These are phyloP conservation scores for Diutina scorzettiae DNA, from an alignment of 1,139 yeast species.

Conservation along the genomic window DNA sequence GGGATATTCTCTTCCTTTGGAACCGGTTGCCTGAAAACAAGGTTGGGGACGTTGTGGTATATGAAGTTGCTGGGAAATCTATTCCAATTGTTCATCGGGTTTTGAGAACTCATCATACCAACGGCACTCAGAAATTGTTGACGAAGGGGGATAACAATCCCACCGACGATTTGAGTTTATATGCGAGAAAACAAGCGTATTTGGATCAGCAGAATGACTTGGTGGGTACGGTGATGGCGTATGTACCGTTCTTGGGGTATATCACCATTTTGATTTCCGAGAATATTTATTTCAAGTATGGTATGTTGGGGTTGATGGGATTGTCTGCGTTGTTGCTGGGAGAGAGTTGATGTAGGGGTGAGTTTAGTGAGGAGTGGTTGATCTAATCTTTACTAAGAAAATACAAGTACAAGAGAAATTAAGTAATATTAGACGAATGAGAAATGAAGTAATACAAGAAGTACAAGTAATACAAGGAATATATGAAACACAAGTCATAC, in stretches of 20 bases:
- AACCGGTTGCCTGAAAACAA: conserved; percentile 55
- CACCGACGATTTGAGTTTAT: conserved; percentile 78
- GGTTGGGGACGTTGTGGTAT: conserved; percentile 97
- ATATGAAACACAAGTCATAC: too few relatives aligned
- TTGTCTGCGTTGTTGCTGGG: conserved; percentile 41
- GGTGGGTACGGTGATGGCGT: conserved; percentile 84
- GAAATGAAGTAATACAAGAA: too few relatives aligned
- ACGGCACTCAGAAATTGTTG: conserved; percentile 56
- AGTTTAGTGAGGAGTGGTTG: too few relatives aligned
- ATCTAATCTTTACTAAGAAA: too few relatives aligned
- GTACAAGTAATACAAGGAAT: too few relatives aligned
- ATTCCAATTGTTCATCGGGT: conserved; percentile 97
- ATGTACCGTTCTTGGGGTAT: conserved; percentile 86
- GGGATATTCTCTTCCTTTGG: conserved; percentile 88
- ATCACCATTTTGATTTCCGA: conserved; percentile 89
- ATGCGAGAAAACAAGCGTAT: conserved; percentile 66
- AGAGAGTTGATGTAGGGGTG: conserved; percentile 15
- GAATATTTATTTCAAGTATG: conserved; percentile 63
- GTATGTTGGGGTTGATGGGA: conserved; percentile 57
- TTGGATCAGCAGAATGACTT: conserved; percentile 67
- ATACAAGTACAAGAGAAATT: too few relatives aligned
- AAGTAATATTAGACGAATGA: too few relatives aligned
- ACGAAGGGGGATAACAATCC: conserved; percentile 97
- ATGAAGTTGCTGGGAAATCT: conserved; percentile 65
- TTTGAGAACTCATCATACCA: conserved; percentile 59